phyloP scores from a whole-genome alignment of 148 eudicot genomes.

The Rhododendron molle region DNA sequence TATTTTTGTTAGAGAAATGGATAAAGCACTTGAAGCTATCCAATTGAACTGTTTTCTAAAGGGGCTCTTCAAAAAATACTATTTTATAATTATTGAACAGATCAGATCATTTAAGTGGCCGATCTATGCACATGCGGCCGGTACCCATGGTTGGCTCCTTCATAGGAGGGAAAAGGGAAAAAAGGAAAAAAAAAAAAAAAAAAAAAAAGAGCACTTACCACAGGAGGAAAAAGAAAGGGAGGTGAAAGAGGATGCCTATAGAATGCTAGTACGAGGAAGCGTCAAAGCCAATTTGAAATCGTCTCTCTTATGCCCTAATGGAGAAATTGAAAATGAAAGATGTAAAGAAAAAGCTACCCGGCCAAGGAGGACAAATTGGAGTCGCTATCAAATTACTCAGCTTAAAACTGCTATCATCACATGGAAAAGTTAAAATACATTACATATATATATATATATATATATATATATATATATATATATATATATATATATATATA shows the following conservation, averaged over 20 bases:
- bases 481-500: too few species aligned
- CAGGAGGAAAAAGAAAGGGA: not conserved
- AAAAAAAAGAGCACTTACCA: not conserved
- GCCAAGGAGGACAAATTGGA: not conserved
- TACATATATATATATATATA: too few species aligned
- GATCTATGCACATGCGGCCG: too few species aligned
- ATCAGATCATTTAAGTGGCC: too few species aligned
- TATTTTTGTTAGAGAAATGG: not conserved
- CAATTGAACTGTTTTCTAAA: too few species aligned
- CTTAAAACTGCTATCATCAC: not conserved
- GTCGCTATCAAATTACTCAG: not conserved
- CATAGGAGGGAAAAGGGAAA: not conserved
- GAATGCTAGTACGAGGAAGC: constrained; percentile 25
- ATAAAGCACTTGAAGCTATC: too few species aligned
- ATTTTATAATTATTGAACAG: not conserved
- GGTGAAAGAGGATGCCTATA: not conserved
- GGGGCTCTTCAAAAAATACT: too few species aligned
- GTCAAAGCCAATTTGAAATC: constrained; percentile 28
- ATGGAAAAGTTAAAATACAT: too few species aligned
- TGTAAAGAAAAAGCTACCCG: constrained; percentile 14
- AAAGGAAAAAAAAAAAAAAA: too few species aligned
- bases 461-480: too few species aligned
- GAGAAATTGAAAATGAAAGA: constrained; percentile 20
- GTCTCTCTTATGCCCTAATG: constrained; percentile 16
- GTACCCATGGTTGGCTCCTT: not conserved